Base-by-base conservation (phyloP, 1,139 yeast genomes). In the Diutina rugosa region DNA sequence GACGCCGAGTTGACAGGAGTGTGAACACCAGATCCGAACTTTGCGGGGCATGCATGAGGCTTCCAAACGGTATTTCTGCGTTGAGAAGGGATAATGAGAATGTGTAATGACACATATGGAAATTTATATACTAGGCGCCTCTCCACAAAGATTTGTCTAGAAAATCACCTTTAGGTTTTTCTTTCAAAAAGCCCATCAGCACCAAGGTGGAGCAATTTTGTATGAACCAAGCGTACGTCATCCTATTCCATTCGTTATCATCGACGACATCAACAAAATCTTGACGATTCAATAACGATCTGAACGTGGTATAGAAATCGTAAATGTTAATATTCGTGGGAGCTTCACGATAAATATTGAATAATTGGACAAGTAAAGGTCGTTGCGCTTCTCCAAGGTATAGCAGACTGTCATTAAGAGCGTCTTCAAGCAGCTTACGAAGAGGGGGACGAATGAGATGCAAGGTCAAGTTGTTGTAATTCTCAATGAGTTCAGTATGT, bases 261-360 rank as follows among this genome's bases (percentile, higher is more conserved):
- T n/a, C 8, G 14, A 49, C 29, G 18, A 18, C 44, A 10, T 35
- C 41, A 35, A 29, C 26, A n/a, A 29, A 30, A n/a, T 49, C 44
- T 10, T 16, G 21, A 7, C 53, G 53, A 32, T 49, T 49, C 3
- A 49, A 6, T 21, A 32, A n/a, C 8, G 16, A 9, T 14, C 53
- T 38, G 70, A 89, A 90, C 0, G 91, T 90, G 55, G 75, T 70
- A 65, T 79, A 90, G 64, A 87, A 87, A 63, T 90, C 97, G 68
- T 78, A 87, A 55, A 89, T 79, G 65, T 90, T 90, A 60, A 90
- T 78, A 30, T 77, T 72, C 2, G 84, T 76, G 32, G 90, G 88
- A 0, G 97, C 93, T 64, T 90, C 97, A 59, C 93, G 80, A 67
- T 86, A 86, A 26, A 90, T 75, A 54, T 81, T 78, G 69, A 82